Percentiles rank a stretch among this genome's conserved stretches.
Conservation (phyloP, 805 yeast genomes). For the Pichia membranifaciens region DNA sequence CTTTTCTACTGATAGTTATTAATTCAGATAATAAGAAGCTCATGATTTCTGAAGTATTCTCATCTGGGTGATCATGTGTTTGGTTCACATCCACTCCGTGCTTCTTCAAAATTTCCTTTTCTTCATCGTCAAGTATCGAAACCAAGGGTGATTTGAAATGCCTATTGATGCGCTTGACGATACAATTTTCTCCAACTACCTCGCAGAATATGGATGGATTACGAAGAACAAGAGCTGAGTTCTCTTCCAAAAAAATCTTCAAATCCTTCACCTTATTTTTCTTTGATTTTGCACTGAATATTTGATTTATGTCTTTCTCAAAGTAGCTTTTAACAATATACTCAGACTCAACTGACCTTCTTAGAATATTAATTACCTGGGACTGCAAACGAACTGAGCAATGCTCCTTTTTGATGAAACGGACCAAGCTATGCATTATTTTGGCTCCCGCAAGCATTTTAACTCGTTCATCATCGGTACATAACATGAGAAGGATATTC, state of each 20-base stretch:
- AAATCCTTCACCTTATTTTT: slow-evolving; percentile 37
- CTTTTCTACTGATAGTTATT: slow-evolving; percentile 36
- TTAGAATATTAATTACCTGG: slow-evolving; percentile 46
- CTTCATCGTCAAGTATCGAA: slow-evolving; percentile 20
- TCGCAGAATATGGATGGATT: slow-evolving; percentile 23
- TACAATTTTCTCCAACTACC: slow-evolving; percentile 17
- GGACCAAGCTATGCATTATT: slow-evolving; percentile 42
- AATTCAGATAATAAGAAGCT: slow-evolving; percentile 59
- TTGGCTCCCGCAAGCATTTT: slow-evolving; percentile 40
- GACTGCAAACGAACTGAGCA: slow-evolving; percentile 39
- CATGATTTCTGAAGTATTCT: slow-evolving; percentile 48
- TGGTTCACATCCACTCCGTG: slow-evolving; percentile 10
- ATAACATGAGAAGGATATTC: slow-evolving; percentile 1
- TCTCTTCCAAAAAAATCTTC: slow-evolving; percentile 42
- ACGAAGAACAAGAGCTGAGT: slow-evolving; percentile 41
- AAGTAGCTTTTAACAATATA: slow-evolving; percentile 45
- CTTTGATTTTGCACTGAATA: slow-evolving; percentile 28
- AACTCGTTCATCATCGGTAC: slow-evolving; percentile 36
- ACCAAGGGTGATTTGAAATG: slow-evolving; percentile 20
- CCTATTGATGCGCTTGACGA: slow-evolving; percentile 17
- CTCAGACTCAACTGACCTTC: slow-evolving; percentile 66
- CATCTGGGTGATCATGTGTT: slow-evolving; percentile 15
- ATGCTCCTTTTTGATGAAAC: slow-evolving; percentile 33
- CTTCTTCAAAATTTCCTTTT: slow-evolving; percentile 13
- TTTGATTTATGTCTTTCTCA: slow-evolving; percentile 42